Conservation (phyloP, 306 rosid species). For the Mucuna pruriens region DNA sequence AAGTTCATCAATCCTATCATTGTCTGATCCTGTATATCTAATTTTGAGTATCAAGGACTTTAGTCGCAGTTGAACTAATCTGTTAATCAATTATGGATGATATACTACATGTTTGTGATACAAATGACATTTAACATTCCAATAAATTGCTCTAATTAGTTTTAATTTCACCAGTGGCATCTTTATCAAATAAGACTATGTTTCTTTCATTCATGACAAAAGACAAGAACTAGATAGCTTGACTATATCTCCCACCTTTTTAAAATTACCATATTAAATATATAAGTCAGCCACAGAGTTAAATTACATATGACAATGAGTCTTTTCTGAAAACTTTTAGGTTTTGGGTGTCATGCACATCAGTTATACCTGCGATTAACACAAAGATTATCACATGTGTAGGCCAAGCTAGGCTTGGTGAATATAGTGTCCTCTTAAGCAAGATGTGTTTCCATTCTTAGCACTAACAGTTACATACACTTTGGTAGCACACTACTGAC, state of each 20-base stretch:
- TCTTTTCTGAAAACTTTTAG: neutral
- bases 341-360: constrained; percentile 17
- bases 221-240: constrained; percentile 6
- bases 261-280: neutral
- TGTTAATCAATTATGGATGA: neutral
- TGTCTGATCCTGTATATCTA: constrained; percentile 17
- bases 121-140: constrained; percentile 28
- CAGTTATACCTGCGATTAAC: neutral
- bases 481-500: neutral
- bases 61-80: neutral
- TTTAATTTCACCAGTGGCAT: neutral
- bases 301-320: neutral
- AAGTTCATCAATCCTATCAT: constrained; percentile 11
- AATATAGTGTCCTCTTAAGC: constrained; percentile 4
- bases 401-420: neutral
- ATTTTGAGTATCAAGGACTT: neutral
- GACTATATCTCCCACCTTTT: neutral
- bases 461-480: neutral
- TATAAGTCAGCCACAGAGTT: neutral
- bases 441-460: neutral
- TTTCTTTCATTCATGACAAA: constrained; percentile 2
- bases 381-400: neutral
- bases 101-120: constrained; percentile 5
- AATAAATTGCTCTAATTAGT: neutral
- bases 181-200: neutral